phyloP scores from a whole-genome alignment of 192 early-diverging fungal genomes.

The Coemansia brasiliensis region DNA sequence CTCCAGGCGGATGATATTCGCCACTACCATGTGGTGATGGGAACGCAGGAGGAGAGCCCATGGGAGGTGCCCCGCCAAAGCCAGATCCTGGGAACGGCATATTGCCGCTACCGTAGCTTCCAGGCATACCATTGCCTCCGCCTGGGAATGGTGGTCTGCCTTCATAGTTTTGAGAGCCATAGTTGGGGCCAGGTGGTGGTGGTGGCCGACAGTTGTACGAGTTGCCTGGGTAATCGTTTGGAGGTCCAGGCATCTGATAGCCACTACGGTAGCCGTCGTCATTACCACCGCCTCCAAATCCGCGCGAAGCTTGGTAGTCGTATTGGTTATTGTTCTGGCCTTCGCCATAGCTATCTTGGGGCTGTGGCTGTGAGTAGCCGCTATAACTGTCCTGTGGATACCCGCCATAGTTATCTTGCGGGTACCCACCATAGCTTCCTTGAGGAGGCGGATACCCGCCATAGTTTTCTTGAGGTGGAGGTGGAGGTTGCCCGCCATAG shows the following conservation, averaged over 20 bases:
- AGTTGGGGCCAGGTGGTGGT: background rate
- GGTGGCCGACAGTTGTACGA: background rate
- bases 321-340: background rate
- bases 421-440: too few relatives aligned
- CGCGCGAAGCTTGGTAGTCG: background rate
- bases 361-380: background rate
- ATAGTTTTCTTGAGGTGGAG: background rate
- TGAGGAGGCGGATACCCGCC: slow-evolving; percentile 5
- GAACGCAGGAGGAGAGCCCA: slow-evolving; percentile 11
- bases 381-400: slow-evolving; percentile 8
- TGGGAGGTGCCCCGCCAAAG: slow-evolving; percentile 9
- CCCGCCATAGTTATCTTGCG: slow-evolving; percentile 9
- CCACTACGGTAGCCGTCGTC: background rate
- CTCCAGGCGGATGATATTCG: slow-evolving; percentile 6
- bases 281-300: background rate
- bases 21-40: slow-evolving; percentile 1
- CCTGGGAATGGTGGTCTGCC: slow-evolving; percentile 7
- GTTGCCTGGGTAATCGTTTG: slow-evolving; percentile 3
- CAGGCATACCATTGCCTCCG: slow-evolving; percentile 3
- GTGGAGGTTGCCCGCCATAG: slow-evolving; percentile 1
- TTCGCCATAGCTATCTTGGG: background rate
- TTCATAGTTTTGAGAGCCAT: background rate
- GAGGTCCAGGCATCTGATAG: background rate
- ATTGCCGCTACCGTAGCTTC: background rate
- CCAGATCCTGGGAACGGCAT: slow-evolving; percentile 14